These are phyloP conservation scores for Erysimum cheiranthoides DNA, from an alignment of 345 rosid species.

Conservation along the genomic window DNA sequence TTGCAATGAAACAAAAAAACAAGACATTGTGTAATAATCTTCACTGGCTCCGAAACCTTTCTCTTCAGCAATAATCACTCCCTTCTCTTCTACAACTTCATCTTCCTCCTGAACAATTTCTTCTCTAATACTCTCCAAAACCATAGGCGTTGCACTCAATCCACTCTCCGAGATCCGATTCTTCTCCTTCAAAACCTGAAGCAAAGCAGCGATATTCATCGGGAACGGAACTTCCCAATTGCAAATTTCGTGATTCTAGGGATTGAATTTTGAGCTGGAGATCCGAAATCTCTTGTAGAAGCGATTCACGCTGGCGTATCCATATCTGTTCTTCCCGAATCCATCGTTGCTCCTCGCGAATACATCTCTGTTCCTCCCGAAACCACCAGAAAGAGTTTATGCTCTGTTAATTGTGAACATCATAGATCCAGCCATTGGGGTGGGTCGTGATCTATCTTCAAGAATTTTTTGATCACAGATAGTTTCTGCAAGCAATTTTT, in stretches of 20 bases:
- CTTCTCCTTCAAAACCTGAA: constrained; percentile 70
- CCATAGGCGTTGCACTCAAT: constrained; percentile 50
- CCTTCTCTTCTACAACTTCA: constrained; percentile 43
- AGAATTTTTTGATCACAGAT: too few species aligned
- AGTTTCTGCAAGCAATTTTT: too few species aligned
- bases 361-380: constrained; percentile 89
- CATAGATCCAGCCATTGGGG: too few species aligned
- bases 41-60: constrained; percentile 46
- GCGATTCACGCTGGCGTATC: constrained; percentile 75
- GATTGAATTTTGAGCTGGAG: constrained; percentile 66
- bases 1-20: too few species aligned
- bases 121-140: constrained; percentile 50
- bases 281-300: constrained; percentile 61
- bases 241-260: constrained; percentile 51
- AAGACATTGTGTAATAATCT: too few species aligned
- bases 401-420: too few species aligned
- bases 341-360: constrained; percentile 95
- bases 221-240: constrained; percentile 46
- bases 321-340: constrained; percentile 81
- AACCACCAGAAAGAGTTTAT: constrained; percentile 80
- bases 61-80: constrained; percentile 48
- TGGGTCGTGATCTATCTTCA: too few species aligned
- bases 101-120: constrained; percentile 18
- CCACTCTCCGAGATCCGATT: constrained; percentile 64
- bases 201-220: constrained; percentile 53